Percentiles rank a stretch among this genome's conserved stretches.
These are phyloP conservation scores for Fusarium avenaceum DNA, from an alignment of 2,329 filamentous ascomycete genomes.

Conservation along the genomic window DNA sequence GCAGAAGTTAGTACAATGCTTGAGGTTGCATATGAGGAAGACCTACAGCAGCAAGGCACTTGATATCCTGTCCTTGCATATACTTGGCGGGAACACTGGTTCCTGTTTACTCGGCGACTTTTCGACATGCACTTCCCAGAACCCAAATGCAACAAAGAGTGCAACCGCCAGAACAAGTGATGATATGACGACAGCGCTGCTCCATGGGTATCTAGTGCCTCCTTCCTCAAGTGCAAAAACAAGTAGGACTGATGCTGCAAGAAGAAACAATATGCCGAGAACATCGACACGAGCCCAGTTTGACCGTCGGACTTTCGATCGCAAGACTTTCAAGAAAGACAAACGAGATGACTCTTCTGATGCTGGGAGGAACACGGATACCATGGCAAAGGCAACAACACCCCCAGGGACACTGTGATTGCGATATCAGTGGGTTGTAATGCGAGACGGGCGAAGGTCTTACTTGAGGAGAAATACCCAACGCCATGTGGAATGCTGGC, in stretches of 20 bases:
- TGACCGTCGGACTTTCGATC: neutral
- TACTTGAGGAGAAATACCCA: slow-evolving; percentile 26
- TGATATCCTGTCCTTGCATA: slow-evolving; percentile 17
- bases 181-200: neutral
- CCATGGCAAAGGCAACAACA: neutral
- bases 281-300: slow-evolving; percentile 10
- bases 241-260: slow-evolving; percentile 15
- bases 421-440: neutral
- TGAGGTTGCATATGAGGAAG: rapidly evolving
- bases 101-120: slow-evolving; percentile 6
- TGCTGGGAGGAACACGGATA: slow-evolving; percentile 2
- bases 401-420: slow-evolving; percentile 5
- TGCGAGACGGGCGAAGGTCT: rapidly evolving
- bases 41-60: slow-evolving; percentile 13
- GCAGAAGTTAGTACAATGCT: no score
- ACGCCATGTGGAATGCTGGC: slow-evolving; percentile 21
- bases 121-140: slow-evolving; percentile 7
- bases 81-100: slow-evolving; percentile 12
- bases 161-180: neutral
- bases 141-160: neutral
- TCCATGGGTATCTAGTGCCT: slow-evolving; percentile 8
- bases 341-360: slow-evolving; percentile 9
- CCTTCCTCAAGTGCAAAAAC: slow-evolving; percentile 14
- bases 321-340: neutral
- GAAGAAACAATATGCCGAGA: slow-evolving; percentile 3